Evolutionary conservation across 495 filamentous ascomycete species (phyloP).

Genomic region (Amniculicola lignicola): DNA sequence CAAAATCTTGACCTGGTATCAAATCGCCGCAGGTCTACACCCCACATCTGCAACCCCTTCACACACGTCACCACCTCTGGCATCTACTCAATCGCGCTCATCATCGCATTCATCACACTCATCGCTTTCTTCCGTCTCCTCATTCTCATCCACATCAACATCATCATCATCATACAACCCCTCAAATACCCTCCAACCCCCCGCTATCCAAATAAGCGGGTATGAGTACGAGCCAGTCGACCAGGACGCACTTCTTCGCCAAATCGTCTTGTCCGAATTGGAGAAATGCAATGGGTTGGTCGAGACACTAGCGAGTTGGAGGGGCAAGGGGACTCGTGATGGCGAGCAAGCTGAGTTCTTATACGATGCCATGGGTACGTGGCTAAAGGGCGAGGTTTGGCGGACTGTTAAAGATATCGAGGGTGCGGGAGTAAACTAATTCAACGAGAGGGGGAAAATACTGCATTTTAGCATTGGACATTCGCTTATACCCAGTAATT

Average conservation of each 20-base stretch:
- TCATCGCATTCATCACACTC: constrained; percentile 2
- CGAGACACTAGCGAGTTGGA: constrained; percentile 24
- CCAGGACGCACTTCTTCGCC: constrained; percentile 27
- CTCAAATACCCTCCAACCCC: constrained; percentile 17
- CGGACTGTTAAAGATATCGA: constrained; percentile 22
- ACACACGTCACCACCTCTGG: too few relatives aligned
- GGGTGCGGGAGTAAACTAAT: constrained; percentile 3
- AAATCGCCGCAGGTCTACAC: constrained; percentile 25
- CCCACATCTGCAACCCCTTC: constrained; percentile 7
- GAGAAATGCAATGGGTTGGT: constrained; percentile 26
- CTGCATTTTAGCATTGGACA: too few relatives aligned
- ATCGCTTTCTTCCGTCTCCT: not conserved
- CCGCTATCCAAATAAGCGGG: constrained; percentile 23
- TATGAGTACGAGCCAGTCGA: constrained; percentile 33
- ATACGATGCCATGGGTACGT: constrained; percentile 24
- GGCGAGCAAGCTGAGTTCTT: constrained; percentile 22
- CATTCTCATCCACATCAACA: constrained; percentile 11
- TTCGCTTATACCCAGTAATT: too few relatives aligned
- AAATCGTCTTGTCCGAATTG: constrained; percentile 29
- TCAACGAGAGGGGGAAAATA: too few relatives aligned
- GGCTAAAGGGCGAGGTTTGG: constrained; percentile 29
- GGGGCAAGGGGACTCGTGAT: not conserved
- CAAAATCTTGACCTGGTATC: constrained; percentile 33
- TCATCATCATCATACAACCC: constrained; percentile 12
- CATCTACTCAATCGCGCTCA: too few relatives aligned